Evolutionary conservation across 345 rosid genomes (phyloP), one percentile per base, ranked within the genome.

Genomic region (Bruguiera sexangula): DNA sequence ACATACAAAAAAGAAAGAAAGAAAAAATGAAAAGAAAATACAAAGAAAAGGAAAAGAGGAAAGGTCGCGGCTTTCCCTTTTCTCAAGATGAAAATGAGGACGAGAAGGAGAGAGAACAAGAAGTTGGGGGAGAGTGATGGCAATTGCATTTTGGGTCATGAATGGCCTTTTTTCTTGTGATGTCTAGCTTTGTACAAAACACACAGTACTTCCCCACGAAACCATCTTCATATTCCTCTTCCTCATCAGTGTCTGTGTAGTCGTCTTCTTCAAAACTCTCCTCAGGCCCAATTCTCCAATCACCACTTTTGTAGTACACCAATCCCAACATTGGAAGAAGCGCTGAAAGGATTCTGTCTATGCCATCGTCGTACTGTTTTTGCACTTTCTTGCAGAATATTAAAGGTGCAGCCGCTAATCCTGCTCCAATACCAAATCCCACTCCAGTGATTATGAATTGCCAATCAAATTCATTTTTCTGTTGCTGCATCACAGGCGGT

Each of bases 171-270:
- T 68, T 85, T 63, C 76, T 68, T 5, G 72, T 73, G 27, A 74
- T 63, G 79, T 89, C 87, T 21, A 89, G 76, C 74, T 85, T 85
- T 34, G 95, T 69, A 77, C 95, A 86, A 67, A 80, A 82, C n/a
- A 89, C 82, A 67, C 95, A 89, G 50, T 79, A 89, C 74, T 69
- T 71, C 16, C 87, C 85, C 9, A 26, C 66, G 26, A 64, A 62
- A 36, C 19, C 39, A 51, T 73, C 75, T 5, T 65, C 79, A 13
- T 2, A 53, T 10, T 65, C 69, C 11, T 55, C 67, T 52, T 52
- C 69, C 3, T 67, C 78, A 0, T 63, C 73, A 4, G 29, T 67
- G 1, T 72, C 69, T 0, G 72, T 74, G 0, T 34, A 72, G 2
- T 63, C 52, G 68, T 72, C 73, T 67, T 69, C 70, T 22, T 78